phyloP scores from a whole-genome alignment of 768 basidiomycete genomes.

The Tephrocybe sp. region DNA sequence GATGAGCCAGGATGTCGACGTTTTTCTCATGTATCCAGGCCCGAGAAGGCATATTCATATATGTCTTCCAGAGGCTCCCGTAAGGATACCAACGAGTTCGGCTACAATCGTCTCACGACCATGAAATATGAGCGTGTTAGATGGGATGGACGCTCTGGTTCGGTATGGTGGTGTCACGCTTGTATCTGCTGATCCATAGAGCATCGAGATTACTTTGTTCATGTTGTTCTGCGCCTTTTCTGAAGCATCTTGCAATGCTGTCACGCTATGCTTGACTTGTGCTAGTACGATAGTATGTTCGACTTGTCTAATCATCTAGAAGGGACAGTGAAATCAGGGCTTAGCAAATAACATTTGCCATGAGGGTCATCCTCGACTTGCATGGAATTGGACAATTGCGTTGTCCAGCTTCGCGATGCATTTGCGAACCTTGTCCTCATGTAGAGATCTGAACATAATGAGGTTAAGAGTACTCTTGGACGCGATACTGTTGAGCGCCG shows the following conservation, averaged over 20 bases:
- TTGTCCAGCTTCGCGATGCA: conserved; percentile 2
- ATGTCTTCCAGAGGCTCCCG: conserved; percentile 1
- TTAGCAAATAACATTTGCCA: not conserved
- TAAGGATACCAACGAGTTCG: conserved; percentile 13
- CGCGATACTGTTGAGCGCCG: conserved; percentile 4
- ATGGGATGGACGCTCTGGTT: not conserved
- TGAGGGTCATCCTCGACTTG: not conserved
- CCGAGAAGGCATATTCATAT: conserved; percentile 23
- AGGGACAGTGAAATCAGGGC: too few species aligned
- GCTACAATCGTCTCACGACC: conserved; percentile 18
- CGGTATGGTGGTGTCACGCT: not conserved
- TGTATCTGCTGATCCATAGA: not conserved
- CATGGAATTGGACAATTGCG: conserved; percentile 6
- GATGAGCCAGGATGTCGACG: conserved; percentile 26
- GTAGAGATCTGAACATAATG: not conserved
- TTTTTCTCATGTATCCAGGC: conserved; percentile 38
- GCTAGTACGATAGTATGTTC: not conserved
- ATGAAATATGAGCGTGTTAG: conserved; percentile 15
- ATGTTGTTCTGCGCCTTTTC: not conserved
- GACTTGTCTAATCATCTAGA: conserved; percentile 1
- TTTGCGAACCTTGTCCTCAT: conserved; percentile 10
- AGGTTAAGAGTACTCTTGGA: not conserved
- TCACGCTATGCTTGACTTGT: conserved; percentile 1
- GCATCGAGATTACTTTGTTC: conserved; percentile 5
- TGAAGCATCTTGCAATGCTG: not conserved